Conservation (phyloP, 306 rosid genomes). For the Trifolium fragiferum region DNA sequence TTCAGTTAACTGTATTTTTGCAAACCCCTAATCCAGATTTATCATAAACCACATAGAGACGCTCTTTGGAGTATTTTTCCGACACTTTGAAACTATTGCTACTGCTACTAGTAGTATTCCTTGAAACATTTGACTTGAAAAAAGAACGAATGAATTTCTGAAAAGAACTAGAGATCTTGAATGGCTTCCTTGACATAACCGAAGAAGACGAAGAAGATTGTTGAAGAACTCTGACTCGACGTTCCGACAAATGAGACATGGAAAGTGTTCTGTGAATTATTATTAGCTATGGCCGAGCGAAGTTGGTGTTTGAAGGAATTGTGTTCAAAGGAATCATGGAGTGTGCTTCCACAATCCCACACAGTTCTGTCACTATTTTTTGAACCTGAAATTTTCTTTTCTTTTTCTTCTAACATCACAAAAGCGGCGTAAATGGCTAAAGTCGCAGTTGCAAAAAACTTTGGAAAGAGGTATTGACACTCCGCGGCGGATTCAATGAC, state of each 20-base stretch:
- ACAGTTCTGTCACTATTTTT: not conserved
- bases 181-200: constrained; percentile 47
- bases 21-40: constrained; percentile 64
- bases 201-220: not conserved
- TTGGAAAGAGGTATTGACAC: no score
- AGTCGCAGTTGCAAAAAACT: no score
- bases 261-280: constrained; percentile 52
- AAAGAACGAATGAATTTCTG: constrained; percentile 69
- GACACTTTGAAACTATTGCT: constrained; percentile 29
- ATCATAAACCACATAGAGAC: constrained; percentile 65
- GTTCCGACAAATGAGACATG: constrained; percentile 68
- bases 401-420: constrained; percentile 24
- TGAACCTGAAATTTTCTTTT: not conserved
- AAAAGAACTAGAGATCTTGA: constrained; percentile 70
- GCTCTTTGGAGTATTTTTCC: constrained; percentile 50
- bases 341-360: constrained; percentile 96
- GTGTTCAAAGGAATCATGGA: constrained; percentile 89
- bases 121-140: constrained; percentile 47
- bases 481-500: no score
- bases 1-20: no score
- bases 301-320: constrained; percentile 77
- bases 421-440: no score
- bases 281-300: constrained; percentile 58
- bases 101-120: not conserved
- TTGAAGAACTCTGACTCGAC: constrained; percentile 17